phyloP scores from a whole-genome alignment of 164 flowering plant genomes.

The Akebia trifoliata region DNA sequence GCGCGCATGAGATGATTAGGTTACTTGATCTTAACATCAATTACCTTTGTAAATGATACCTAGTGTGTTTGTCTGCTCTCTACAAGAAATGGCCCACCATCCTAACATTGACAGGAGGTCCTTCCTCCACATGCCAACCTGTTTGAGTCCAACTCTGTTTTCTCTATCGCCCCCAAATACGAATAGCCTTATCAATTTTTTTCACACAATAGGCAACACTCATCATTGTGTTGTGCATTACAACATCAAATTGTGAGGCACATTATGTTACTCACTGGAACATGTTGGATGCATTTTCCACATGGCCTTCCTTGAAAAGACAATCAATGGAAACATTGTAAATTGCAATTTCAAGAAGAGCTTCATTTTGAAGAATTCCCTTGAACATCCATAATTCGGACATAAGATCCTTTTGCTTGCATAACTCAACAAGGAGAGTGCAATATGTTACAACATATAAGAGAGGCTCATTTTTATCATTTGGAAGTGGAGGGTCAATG shows the following conservation, averaged over 20 bases:
- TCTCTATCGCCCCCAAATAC: too few relatives aligned
- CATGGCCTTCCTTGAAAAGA: conserved; percentile 25
- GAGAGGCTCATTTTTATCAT: conserved; percentile 40
- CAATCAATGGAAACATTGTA: conserved; percentile 40
- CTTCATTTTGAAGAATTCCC: conserved; percentile 29
- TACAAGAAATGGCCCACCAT: too few relatives aligned
- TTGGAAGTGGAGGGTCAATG: conserved; percentile 39
- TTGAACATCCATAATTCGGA: conserved; percentile 25
- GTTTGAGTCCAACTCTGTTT: too few relatives aligned
- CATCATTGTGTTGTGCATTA: conserved; percentile 49
- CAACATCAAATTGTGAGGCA: conserved; percentile 41
- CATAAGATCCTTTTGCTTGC: conserved; percentile 27
- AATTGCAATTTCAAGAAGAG: conserved; percentile 37
- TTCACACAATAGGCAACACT: conserved; percentile 37
- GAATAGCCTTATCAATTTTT: too few relatives aligned
- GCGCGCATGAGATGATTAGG: too few relatives aligned
- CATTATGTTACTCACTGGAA: conserved; percentile 18
- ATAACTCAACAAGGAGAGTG: conserved; percentile 40
- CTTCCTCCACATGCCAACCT: too few relatives aligned
- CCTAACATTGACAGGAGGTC: too few relatives aligned
- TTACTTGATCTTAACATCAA: too few relatives aligned
- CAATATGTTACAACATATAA: conserved; percentile 40
- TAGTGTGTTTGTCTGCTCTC: too few relatives aligned
- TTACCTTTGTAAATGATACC: too few relatives aligned
- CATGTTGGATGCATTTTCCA: conserved; percentile 22